phyloP scores from a whole-genome alignment of 1,284 basidiomycete genomes.

The Trichosporon sp. region DNA sequence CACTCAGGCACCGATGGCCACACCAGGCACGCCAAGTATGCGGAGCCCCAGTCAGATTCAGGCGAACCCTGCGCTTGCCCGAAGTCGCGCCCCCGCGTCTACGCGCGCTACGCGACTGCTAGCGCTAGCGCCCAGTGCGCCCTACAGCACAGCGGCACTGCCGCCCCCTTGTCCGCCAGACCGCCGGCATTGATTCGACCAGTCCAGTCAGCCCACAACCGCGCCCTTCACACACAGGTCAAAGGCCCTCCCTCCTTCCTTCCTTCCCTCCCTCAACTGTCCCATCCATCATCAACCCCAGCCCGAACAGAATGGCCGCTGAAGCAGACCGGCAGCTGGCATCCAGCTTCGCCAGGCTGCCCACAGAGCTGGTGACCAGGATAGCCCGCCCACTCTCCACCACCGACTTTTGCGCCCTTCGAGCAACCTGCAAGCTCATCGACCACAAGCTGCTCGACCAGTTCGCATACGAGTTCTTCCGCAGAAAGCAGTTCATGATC shows the following conservation, averaged over 20 bases:
- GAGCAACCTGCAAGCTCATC: conserved; percentile 14
- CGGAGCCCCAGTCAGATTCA: background rate
- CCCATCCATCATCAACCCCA: background rate
- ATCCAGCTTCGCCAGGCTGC: conserved; percentile 11
- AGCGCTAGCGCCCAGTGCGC: too few species aligned
- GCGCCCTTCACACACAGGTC: background rate
- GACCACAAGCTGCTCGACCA: conserved; percentile 8
- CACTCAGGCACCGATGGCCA: background rate
- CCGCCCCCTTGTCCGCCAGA: background rate
- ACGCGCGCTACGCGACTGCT: too few species aligned
- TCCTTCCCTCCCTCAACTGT: background rate
- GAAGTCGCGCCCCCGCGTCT: too few species aligned
- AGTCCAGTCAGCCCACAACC: background rate
- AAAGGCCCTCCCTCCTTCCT: background rate
- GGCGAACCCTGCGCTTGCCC: too few species aligned
- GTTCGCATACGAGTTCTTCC: conserved; percentile 17
- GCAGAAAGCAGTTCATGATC: conserved; percentile 27
- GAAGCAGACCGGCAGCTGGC: background rate
- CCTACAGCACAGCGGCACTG: too few species aligned
- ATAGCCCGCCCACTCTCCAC: conserved; percentile 14
- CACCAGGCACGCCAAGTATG: background rate
- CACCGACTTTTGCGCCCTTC: conserved; percentile 6
- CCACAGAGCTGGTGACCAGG: conserved; percentile 13
- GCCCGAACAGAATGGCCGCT: background rate
- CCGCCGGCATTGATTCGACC: too few species aligned